Evolutionary conservation across 2,329 filamentous ascomycete genomes (phyloP), one percentile per base, ranked within the genome.

Genomic region (Fusarium sp.): DNA sequence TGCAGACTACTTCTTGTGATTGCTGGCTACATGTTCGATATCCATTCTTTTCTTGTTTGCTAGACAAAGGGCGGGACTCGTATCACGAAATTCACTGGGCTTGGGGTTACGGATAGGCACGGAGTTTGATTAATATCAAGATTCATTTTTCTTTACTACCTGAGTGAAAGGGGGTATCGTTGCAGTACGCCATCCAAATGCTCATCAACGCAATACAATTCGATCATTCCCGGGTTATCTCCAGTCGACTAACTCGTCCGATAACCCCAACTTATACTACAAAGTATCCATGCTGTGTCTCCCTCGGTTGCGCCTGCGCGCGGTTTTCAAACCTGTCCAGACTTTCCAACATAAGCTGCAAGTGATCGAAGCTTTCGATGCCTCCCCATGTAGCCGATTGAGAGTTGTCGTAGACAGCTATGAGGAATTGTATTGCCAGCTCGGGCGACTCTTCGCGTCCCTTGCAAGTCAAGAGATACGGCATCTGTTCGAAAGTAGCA

Each of bases 1-100:
- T 54, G 94, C 94, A 15, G 95, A 98, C 82, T 99, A 98, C 84
- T 99, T 99, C 80, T 84, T 99, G 81, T 90, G 78, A 79, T 54
- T 46, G 15, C 44, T 38, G 28, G 14, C n/a, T 39, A 43, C 52
- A 14, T 52, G 17, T 50, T 22, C 31, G 22, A 36, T 45, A 11
- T 63, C 43, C 14, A 34, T 34, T 39, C 8, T 52, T 64, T 61
- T 43, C 28, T 58, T 31, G 26, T 58, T 50, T 55, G 58, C 31
- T 59, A 58, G 39, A 58, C 49, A 48, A 42, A 54, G 33, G 49
- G 60, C 42, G 49, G 54, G 52, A 54, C 66, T 74, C 73, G 50
- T 60, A 66, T 72, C 51, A 72, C 45, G 62, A 46, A 40, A 60
- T 66, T 61, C 54, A 59, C 63, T 54, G 54, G 69, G 56, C 40